Conservation (phyloP, 1,139 yeast species). For the Geotrichum histeridarum region DNA sequence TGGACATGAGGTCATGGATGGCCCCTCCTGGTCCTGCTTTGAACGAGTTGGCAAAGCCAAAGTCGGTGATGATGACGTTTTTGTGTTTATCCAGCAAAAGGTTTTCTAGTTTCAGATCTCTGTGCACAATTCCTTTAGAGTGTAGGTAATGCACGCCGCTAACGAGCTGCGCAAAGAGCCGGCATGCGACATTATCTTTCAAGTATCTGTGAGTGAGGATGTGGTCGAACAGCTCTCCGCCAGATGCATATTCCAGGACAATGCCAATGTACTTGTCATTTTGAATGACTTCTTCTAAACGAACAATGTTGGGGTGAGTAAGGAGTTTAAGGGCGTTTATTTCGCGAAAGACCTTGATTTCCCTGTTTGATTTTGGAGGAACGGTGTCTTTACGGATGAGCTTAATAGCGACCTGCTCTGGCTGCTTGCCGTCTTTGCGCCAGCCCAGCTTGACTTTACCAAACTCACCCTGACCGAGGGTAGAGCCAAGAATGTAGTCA, state of each 20-base stretch:
- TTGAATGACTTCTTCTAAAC: conserved; percentile 86
- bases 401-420: conserved; percentile 69
- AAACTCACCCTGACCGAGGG: conserved; percentile 97
- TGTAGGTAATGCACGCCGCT: conserved; percentile 92
- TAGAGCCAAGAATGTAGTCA: conserved; percentile 80
- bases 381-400: conserved; percentile 82
- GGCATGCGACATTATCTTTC: conserved; percentile 75
- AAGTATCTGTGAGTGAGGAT: conserved; percentile 80
- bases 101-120: conserved; percentile 71
- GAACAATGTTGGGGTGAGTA: conserved; percentile 89
- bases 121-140: conserved; percentile 73
- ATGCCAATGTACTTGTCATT: conserved; percentile 94
- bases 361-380: conserved; percentile 74
- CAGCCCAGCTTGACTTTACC: conserved; percentile 97
- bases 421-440: conserved; percentile 50
- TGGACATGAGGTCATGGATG: conserved; percentile 70
- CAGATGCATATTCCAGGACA: conserved; percentile 92
- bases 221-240: conserved; percentile 94
- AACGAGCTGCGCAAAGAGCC: conserved; percentile 84
- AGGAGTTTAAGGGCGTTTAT: conserved; percentile 81
- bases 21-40: conserved; percentile 31
- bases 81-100: conserved; percentile 71
- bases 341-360: conserved; percentile 85
- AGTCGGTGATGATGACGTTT: conserved; percentile 74
- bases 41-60: conserved; percentile 90